Percentiles rank a stretch among this genome's conserved stretches.
These are phyloP conservation scores for Picochlorum sp. DNA, from an alignment of 139 green algal genomes.

Conservation along the genomic window DNA sequence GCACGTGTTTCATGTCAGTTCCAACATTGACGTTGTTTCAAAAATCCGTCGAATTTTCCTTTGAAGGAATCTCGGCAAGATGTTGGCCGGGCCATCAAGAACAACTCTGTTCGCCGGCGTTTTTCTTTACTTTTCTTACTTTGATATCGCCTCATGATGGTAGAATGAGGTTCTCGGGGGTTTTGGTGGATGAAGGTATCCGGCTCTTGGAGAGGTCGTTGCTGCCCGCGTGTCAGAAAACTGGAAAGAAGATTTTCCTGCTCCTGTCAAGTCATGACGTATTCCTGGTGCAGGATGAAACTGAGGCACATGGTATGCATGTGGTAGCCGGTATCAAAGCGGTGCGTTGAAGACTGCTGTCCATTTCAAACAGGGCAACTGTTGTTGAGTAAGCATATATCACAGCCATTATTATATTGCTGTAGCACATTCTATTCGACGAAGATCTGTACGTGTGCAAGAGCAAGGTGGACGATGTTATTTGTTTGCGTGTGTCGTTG, in stretches of 20 bases:
- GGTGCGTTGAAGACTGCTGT: slow-evolving; percentile 8
- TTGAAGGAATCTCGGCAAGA: too few species aligned
- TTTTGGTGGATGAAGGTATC: slow-evolving; percentile 43
- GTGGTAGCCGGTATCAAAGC: slow-evolving; percentile 30
- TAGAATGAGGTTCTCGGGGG: slow-evolving; percentile 60
- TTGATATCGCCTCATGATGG: not conserved
- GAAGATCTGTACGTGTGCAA: slow-evolving; percentile 28
- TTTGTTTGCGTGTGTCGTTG: slow-evolving; percentile 63
- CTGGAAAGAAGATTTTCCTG: slow-evolving; percentile 63
- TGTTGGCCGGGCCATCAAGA: too few species aligned
- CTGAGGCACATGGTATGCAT: slow-evolving; percentile 58
- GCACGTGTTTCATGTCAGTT: too few species aligned
- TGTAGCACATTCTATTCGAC: slow-evolving; percentile 23
- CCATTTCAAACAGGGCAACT: not conserved
- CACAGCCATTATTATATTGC: not conserved
- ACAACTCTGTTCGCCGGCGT: too few species aligned
- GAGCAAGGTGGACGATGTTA: slow-evolving; percentile 57
- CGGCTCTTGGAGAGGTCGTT: slow-evolving; percentile 49
- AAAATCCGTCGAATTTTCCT: too few species aligned
- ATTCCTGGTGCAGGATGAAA: slow-evolving; percentile 50
- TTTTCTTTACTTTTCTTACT: not conserved
- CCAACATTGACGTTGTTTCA: too few species aligned
- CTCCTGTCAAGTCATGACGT: slow-evolving; percentile 50
- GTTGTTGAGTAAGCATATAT: not conserved
- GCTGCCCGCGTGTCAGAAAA: slow-evolving; percentile 68